These are phyloP conservation scores for Barnettozyma vustinii DNA, from an alignment of 805 yeast species.

Conservation along the genomic window DNA sequence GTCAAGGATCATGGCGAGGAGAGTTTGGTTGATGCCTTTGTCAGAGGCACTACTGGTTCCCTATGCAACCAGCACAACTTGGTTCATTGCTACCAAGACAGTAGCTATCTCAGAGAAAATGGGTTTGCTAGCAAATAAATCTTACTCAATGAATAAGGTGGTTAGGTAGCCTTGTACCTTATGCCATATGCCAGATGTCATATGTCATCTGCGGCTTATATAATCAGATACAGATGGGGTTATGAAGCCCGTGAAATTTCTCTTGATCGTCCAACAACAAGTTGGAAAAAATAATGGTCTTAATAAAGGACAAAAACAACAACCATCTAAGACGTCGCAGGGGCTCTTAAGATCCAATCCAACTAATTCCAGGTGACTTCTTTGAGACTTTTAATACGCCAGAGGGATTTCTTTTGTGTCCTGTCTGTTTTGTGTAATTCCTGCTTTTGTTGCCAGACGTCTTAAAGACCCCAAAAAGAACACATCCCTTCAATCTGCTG, in stretches of 20 bases:
- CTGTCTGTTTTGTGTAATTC: not conserved
- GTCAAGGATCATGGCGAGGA: constrained; percentile 11
- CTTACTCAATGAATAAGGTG: too few relatives aligned
- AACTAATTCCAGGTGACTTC: not conserved
- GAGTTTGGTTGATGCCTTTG: constrained; percentile 44
- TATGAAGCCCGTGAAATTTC: not conserved
- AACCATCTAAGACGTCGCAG: not conserved
- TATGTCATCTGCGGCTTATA: too few relatives aligned
- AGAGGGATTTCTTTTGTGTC: not conserved
- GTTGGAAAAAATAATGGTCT: not conserved
- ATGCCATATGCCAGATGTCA: too few relatives aligned
- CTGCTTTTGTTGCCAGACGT: not conserved
- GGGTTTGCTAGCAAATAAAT: not conserved
- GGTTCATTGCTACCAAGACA: constrained; percentile 8
- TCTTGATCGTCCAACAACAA: not conserved
- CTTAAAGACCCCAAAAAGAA: not conserved
- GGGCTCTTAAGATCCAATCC: not conserved
- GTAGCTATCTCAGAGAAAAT: constrained; percentile 12
- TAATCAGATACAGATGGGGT: too few relatives aligned
- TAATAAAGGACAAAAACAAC: not conserved
- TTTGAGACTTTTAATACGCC: not conserved
- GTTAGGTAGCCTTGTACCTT: too few relatives aligned
- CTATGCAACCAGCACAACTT: constrained; percentile 11
- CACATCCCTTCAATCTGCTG: not conserved
- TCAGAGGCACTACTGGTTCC: constrained; percentile 20